Evolutionary conservation across 345 rosid species (phyloP).

Genomic region (Rhodamnia argentea): DNA sequence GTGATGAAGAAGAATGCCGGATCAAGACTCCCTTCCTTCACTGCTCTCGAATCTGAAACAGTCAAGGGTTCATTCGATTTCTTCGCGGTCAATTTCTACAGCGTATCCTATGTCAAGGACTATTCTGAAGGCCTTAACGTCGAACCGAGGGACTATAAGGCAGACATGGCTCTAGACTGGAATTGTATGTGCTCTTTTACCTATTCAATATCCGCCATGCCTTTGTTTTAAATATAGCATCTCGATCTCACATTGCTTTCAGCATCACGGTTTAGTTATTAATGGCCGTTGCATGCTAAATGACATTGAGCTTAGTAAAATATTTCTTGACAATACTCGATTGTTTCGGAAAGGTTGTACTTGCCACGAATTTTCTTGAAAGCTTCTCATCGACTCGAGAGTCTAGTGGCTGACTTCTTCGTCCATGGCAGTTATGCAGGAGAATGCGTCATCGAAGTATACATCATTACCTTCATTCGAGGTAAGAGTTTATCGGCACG

Average conservation of each 20-base stretch:
- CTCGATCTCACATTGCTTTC: background rate
- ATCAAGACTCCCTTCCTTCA: constrained; percentile 54
- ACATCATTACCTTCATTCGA: background rate
- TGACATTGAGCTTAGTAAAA: background rate
- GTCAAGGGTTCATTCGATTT: constrained; percentile 57
- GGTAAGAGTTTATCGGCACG: background rate
- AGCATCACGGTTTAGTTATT: background rate
- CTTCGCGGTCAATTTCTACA: constrained; percentile 24
- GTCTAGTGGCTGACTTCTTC: background rate
- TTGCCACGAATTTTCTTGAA: background rate
- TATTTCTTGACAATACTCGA: background rate
- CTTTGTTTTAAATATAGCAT: background rate
- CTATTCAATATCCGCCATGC: background rate
- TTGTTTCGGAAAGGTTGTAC: background rate
- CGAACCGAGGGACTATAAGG: constrained; percentile 14
- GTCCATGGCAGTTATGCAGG: background rate
- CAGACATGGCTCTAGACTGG: constrained; percentile 13
- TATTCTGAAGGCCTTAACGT: constrained; percentile 2
- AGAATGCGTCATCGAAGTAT: background rate
- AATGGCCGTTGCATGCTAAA: background rate
- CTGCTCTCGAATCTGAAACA: constrained; percentile 33
- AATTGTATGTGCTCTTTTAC: background rate
- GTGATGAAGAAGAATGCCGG: constrained; percentile 49
- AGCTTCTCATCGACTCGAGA: background rate
- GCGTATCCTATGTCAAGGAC: constrained; percentile 6